Base-by-base conservation (phyloP, 306 rosid species). In the Ammopiptanthus mongolicus region DNA sequence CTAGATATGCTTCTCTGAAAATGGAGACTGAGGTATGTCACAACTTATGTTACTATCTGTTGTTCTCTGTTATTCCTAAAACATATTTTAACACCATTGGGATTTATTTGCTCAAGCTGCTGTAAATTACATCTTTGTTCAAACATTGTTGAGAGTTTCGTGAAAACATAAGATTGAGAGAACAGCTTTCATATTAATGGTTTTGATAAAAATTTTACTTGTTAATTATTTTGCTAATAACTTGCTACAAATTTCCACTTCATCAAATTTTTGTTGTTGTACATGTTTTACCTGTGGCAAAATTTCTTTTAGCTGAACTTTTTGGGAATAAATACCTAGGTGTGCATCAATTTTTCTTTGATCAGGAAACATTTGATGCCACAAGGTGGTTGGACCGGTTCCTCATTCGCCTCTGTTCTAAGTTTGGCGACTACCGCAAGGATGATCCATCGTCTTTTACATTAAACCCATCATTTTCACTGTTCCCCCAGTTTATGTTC, bases 381-480 rank as follows among this genome's bases (percentile, higher is more conserved):
- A 91, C 97, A 41, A 81, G 99, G 74, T 95, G 99, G 99, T 84
- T 95, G 88, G 99, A 95, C 83, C 85, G 98, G 71, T 82, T 87
- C 76, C 95, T 95, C 47, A 95, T 95, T 82, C 99, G 97, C 33
- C 91, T 95, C 62, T 95, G 99, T 83, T 87, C 97, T 37, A 92
- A 90, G 79, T 95, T 95, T 86, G 99, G 99, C 59, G 97, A 95
- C 79, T 95, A 95, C 55, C 91, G 97, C 77, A 95, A 95, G 84
- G 99, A 95, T 70, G 99, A 95, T 79, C 97, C 97, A 18, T 65
- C 99, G 19, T 95, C 99, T 50, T 91, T 95, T 80, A 90, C 90
- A 34, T 82, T 95, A 73, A 92, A 90, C 62, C 97, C 97, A 41
- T 84, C 87, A 59, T 90, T 95, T 78, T 91, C 99, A 19, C 80